A percentile compares a stretch with the other conserved stretches of the same genome.
These are phyloP conservation scores for Dendrobium officinale DNA, from an alignment of 106 monocot species.

Conservation along the genomic window DNA sequence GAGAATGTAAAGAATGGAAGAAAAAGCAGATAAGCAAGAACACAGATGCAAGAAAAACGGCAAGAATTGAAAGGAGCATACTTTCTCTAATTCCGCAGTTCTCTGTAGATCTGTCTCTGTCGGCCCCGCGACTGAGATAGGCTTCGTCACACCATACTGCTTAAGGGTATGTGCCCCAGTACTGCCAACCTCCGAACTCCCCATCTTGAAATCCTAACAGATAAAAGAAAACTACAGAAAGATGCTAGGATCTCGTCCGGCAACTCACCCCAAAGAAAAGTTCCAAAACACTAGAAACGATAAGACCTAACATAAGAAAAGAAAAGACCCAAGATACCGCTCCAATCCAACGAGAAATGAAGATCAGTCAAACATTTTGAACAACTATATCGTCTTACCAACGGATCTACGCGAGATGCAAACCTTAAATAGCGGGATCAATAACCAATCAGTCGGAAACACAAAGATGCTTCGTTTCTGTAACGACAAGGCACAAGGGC, in stretches of 20 bases:
- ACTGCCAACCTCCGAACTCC: conserved; percentile 20
- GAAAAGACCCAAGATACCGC: neutral
- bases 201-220: conserved; percentile 31
- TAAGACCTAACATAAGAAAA: neutral
- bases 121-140: conserved; percentile 64
- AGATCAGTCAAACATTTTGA: neutral
- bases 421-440: neutral
- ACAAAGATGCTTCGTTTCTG: neutral
- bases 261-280: conserved; percentile 1
- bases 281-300: neutral
- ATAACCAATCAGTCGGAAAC: neutral
- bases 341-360: neutral
- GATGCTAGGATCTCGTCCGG: neutral
- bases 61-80: conserved; percentile 13
- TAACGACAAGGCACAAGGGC: neutral
- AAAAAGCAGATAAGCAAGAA: neutral
- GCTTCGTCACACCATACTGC: conserved; percentile 58
- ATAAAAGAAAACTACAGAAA: neutral
- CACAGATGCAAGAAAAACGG: neutral
- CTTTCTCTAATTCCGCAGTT: conserved; percentile 62
- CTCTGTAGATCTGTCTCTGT: conserved; percentile 56
- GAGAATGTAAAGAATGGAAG: neutral
- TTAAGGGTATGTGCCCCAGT: neutral
- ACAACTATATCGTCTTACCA: neutral
- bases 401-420: neutral